phyloP scores from a whole-genome alignment of 139 green algal species.

The Microglena sp. region DNA sequence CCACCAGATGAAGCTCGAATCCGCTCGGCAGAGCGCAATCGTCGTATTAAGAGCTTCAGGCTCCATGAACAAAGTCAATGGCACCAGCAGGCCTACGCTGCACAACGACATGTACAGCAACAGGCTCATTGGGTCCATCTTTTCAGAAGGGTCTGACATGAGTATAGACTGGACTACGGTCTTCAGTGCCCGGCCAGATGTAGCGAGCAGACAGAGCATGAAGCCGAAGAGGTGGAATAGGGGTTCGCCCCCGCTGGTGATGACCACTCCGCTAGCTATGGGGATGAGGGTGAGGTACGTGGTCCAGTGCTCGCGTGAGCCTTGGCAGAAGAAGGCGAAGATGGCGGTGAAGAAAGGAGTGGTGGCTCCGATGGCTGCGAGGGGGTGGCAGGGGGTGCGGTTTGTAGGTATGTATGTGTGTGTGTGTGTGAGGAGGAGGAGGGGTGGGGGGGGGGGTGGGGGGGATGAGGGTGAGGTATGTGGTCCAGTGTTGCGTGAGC shows the following conservation, averaged over 20 bases:
- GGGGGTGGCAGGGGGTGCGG: neutral
- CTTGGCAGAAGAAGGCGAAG: slow-evolving; percentile 53
- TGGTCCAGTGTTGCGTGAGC: slow-evolving; percentile 41
- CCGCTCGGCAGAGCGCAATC: neutral
- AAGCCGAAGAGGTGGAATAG: slow-evolving; percentile 82
- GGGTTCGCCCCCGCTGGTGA: slow-evolving; percentile 80
- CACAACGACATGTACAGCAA: slow-evolving; percentile 83
- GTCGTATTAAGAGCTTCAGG: slow-evolving; percentile 16
- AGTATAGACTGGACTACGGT: slow-evolving; percentile 63
- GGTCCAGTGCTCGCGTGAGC: slow-evolving; percentile 38
- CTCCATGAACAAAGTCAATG: slow-evolving; percentile 63
- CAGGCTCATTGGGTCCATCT: slow-evolving; percentile 83
- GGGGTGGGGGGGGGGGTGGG: no score
- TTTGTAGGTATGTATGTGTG: slow-evolving; percentile 16
- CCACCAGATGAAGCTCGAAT: slow-evolving; percentile 43
- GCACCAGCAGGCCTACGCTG: slow-evolving; percentile 52
- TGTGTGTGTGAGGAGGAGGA: no score
- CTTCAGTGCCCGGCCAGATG: slow-evolving; percentile 58
- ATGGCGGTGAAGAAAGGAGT: slow-evolving; percentile 92
- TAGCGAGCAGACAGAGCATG: slow-evolving; percentile 60
- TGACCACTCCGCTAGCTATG: slow-evolving; percentile 78
- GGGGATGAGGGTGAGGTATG: no score
- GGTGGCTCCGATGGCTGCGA: slow-evolving; percentile 54
- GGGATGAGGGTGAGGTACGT: slow-evolving; percentile 84
- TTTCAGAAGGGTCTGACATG: slow-evolving; percentile 56